phyloP scores from a whole-genome alignment of 805 yeast genomes.

The Metschnikowia lunata region DNA sequence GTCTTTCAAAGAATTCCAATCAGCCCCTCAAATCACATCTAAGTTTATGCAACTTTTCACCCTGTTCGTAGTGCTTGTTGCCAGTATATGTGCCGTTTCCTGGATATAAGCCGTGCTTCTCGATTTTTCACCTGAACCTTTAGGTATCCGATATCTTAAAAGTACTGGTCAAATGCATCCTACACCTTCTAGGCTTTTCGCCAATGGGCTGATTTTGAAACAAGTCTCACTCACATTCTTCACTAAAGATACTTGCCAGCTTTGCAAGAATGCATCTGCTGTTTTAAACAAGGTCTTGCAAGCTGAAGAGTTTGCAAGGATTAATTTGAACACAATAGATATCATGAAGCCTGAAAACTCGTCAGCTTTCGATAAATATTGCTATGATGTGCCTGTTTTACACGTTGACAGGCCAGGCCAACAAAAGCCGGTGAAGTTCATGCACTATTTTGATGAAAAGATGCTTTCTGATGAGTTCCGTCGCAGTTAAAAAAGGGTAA shows the following conservation, averaged over 20 bases:
- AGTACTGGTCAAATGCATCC: background rate
- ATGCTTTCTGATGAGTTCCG: conserved; percentile 50
- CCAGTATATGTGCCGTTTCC: too few species aligned
- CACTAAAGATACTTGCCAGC: conserved; percentile 64
- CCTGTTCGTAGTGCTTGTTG: too few species aligned
- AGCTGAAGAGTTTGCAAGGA: conserved; percentile 21
- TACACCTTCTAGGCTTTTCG: background rate
- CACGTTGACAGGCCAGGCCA: conserved; percentile 54
- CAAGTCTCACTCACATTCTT: conserved; percentile 47
- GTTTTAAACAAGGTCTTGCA: conserved; percentile 44
- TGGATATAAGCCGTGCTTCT: background rate
- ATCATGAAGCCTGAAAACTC: conserved; percentile 56
- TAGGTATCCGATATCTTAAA: background rate
- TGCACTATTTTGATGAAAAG: conserved; percentile 60
- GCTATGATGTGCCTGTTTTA: conserved; percentile 76
- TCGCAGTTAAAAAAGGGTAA: background rate
- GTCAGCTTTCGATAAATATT: conserved; percentile 65
- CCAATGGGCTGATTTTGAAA: background rate
- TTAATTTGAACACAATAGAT: conserved; percentile 45
- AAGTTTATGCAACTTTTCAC: too few species aligned
- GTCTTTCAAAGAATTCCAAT: too few species aligned
- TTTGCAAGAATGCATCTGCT: conserved; percentile 61
- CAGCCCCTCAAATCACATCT: too few species aligned
- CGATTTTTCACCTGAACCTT: background rate
- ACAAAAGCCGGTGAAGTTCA: conserved; percentile 50